Evolutionary conservation across 345 rosid species (phyloP).

Genomic region (Clarkia xantiana): DNA sequence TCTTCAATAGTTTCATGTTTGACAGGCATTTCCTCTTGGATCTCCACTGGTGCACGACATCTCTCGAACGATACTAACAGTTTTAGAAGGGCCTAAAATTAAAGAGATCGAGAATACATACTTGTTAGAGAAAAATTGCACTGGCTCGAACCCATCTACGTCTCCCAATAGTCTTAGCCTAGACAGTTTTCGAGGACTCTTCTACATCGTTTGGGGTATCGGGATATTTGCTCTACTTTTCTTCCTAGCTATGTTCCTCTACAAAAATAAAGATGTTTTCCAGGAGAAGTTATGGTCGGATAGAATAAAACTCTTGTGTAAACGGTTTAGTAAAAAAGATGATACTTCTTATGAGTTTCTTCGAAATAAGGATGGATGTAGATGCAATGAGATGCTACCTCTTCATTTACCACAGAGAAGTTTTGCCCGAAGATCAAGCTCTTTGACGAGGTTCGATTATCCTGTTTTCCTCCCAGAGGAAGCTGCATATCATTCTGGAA

Average conservation of each 20-base stretch:
- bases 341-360: no score
- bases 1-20: not conserved
- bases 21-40: conserved; percentile 3
- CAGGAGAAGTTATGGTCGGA: no score
- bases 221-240: not conserved
- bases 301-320: no score
- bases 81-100: conserved; percentile 6
- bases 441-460: no score
- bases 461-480: no score
- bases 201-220: conserved; percentile 1
- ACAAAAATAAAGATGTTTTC: no score
- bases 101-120: conserved; percentile 3
- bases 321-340: no score
- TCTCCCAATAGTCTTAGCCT: conserved; percentile 1
- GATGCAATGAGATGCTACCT: no score
- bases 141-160: not conserved
- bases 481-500: no score
- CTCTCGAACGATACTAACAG: conserved; percentile 6
- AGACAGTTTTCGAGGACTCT: conserved; percentile 4
- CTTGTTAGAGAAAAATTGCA: not conserved
- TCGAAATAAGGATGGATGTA: no score
- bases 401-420: no score
- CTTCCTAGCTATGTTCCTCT: conserved; percentile 1
- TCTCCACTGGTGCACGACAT: conserved; percentile 5
- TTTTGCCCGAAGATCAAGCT: no score